Base-by-base conservation (phyloP, 2,329 filamentous ascomycete genomes). In the Chaetomium sp. region DNA sequence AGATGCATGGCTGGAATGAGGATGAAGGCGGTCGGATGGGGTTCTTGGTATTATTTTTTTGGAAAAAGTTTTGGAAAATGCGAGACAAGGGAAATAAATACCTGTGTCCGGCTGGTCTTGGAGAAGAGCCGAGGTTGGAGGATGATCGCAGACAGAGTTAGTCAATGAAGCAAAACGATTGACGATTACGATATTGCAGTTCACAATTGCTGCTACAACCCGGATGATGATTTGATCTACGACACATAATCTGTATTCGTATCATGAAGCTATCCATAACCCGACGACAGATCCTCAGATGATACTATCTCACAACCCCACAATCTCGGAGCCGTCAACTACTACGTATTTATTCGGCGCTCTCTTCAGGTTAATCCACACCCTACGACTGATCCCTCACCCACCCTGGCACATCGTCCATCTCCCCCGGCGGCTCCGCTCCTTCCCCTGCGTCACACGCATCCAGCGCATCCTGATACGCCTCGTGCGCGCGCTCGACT, bases 391-490 rank as follows among this genome's bases (percentile, higher is more conserved):
- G 61, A 40, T 55, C 60, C 57, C 60, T 63, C 10, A 71, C 69
- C 68, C 68, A 71, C 0, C 67, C 69, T 0, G 68, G 68, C 27
- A 70, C 67, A 38, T 61, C 62, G 9, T 64, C 61, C 19, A 66
- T 35, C 35, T 64, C 62, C 1, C 64, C 64, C 1, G 63, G 61
- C 38, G 56, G 65, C 60, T 65, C 61, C 49, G 38, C 56, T 47
- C 53, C 55, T 54, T 64, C 65, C 49, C 59, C 61, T 11, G 47
- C 48, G 14, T 64, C 59, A n/a, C 88, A 94, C 0, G 88, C 89
- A 0, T 88, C 86, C 40, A 91, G 85, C 45, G 81, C 80, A 3
- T 76, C 71, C n/a, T 91, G 81, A 55, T 83, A 80, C 41, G 80
- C 77, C 60, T 85, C 80, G 45, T 77, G 77, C 54, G 83, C 79